phyloP scores from a whole-genome alignment of 352 stramenopile species.

The Globisporangium yorkense region DNA sequence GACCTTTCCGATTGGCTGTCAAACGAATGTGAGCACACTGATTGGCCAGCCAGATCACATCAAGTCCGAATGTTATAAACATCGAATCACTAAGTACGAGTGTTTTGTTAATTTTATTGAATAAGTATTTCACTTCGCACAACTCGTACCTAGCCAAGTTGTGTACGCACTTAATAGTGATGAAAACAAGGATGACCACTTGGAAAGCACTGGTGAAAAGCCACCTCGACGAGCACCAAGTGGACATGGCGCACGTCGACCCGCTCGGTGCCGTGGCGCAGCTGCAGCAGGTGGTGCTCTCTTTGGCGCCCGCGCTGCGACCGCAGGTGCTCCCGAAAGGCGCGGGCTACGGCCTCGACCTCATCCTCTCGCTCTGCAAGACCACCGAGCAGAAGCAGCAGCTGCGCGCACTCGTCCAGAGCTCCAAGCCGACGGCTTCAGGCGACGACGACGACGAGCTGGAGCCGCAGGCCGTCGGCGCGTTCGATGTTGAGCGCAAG shows the following conservation, averaged over 20 bases:
- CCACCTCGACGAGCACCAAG: neutral
- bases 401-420: constrained; percentile 37
- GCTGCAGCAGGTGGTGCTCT: constrained; percentile 47
- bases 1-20: too few species aligned
- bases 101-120: too few species aligned
- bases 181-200: too few species aligned
- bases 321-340: constrained; percentile 72
- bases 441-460: constrained; percentile 20
- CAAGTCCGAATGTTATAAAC: too few species aligned
- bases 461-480: constrained; percentile 41
- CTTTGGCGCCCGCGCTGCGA: constrained; percentile 43
- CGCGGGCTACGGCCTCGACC: constrained; percentile 46
- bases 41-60: too few species aligned
- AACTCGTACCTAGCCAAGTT: too few species aligned
- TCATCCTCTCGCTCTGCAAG: constrained; percentile 56
- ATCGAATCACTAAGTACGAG: too few species aligned
- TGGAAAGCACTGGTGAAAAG: neutral
- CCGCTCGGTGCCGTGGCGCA: constrained; percentile 59
- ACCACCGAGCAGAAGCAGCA: constrained; percentile 53
- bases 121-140: too few species aligned
- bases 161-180: too few species aligned
- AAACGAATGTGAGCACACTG: too few species aligned
- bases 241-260: constrained; percentile 5
- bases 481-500: constrained; percentile 54
- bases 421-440: constrained; percentile 20